A percentile compares a stretch with the other conserved stretches of the same genome.
Conservation (phyloP, 352 stramenopile species). For the Phytophthora multivora region DNA sequence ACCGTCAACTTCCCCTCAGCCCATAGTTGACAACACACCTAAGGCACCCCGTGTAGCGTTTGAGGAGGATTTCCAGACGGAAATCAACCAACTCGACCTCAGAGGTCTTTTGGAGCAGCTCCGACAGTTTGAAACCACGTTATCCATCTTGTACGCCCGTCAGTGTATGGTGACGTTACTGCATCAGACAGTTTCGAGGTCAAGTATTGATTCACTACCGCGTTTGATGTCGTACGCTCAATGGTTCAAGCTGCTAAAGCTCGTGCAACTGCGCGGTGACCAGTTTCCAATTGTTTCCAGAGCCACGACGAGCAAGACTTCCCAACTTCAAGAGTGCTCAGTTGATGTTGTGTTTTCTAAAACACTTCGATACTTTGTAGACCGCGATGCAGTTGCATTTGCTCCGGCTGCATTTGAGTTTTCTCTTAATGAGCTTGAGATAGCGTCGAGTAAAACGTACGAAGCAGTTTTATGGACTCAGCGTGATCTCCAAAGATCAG, state of each 20-base stretch:
- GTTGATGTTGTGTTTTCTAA: slow-evolving; percentile 20
- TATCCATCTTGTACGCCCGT: slow-evolving; percentile 44
- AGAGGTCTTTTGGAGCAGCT: slow-evolving; percentile 22
- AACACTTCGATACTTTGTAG: slow-evolving; percentile 19
- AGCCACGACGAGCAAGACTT: neutral
- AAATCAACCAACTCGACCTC: slow-evolving; percentile 30
- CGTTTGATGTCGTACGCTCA: slow-evolving; percentile 19
- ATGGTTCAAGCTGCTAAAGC: slow-evolving; percentile 53
- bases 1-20: neutral
- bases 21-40: neutral
- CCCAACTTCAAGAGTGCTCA: slow-evolving; percentile 10
- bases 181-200: slow-evolving; percentile 10
- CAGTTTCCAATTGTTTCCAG: slow-evolving; percentile 39
- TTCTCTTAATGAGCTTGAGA: slow-evolving; percentile 66
- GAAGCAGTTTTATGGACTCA: slow-evolving; percentile 84
- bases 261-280: slow-evolving; percentile 57
- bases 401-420: slow-evolving; percentile 46
- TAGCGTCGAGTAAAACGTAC: slow-evolving; percentile 47
- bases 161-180: slow-evolving; percentile 26
- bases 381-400: slow-evolving; percentile 11
- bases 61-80: slow-evolving; percentile 28
- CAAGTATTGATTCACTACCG: neutral
- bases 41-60: neutral
- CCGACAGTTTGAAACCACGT: slow-evolving; percentile 27
- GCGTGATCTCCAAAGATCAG: slow-evolving; percentile 52